phyloP scores from a whole-genome alignment of 2,329 filamentous ascomycete genomes.

The Ophiostoma piceae region DNA sequence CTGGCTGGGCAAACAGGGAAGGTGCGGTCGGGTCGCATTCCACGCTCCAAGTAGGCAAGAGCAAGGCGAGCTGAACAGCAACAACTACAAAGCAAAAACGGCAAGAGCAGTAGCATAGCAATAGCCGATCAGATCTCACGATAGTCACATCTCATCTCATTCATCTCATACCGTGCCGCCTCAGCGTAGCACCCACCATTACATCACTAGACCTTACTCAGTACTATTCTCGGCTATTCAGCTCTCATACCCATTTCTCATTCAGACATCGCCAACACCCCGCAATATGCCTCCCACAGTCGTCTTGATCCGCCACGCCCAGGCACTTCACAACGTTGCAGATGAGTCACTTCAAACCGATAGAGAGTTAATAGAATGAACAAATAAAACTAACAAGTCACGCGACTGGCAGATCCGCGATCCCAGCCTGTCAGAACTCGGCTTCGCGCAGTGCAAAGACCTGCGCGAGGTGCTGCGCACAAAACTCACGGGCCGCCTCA shows the following conservation, averaged over 20 bases:
- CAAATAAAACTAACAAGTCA: slow-evolving; percentile 32
- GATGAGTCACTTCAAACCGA: slow-evolving; percentile 39
- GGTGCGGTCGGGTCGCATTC: not conserved
- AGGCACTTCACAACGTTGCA: slow-evolving; percentile 54
- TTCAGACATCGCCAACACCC: not conserved
- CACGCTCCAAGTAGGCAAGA: not conserved
- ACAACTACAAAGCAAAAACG: not conserved
- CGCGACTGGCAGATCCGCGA: slow-evolving; percentile 48
- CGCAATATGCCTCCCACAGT: slow-evolving; percentile 51
- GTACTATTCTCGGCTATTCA: not conserved
- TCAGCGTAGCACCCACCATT: not conserved
- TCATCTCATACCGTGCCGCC: not conserved
- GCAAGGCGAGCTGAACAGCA: not conserved
- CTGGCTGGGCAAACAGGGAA: not conserved
- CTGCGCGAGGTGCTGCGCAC: slow-evolving; percentile 42
- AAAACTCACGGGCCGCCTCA: slow-evolving; percentile 39
- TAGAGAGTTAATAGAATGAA: not conserved
- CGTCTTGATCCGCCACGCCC: slow-evolving; percentile 84
- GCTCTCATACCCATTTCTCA: not conserved
- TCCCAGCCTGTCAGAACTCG: slow-evolving; percentile 47
- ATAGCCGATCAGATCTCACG: slow-evolving; percentile 7
- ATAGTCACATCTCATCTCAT: slow-evolving; percentile 7
- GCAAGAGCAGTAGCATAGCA: not conserved
- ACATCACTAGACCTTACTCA: not conserved
- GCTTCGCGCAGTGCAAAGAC: slow-evolving; percentile 44